A percentile compares a stretch with the other conserved stretches of the same genome.
Evolutionary conservation across 2,329 filamentous ascomycete genomes (phyloP).

Genomic region (Talaromyces sp.): DNA sequence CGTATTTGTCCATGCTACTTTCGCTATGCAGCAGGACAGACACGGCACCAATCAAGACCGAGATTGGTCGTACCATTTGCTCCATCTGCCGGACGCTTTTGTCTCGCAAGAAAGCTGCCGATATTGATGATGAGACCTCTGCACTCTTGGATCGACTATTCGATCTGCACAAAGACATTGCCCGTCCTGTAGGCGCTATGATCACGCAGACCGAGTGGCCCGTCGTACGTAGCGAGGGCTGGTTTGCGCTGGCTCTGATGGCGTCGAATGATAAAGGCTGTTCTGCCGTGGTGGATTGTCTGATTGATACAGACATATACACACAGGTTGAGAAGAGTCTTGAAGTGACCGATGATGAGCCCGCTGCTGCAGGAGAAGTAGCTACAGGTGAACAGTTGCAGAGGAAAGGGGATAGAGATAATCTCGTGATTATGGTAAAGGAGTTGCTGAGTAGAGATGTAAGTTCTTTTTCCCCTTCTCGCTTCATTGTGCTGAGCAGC

Average conservation of each 20-base stretch:
- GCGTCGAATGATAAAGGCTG: slow-evolving; percentile 37
- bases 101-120: slow-evolving; percentile 28
- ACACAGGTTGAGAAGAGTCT: slow-evolving; percentile 36
- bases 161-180: slow-evolving; percentile 36
- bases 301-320: slow-evolving; percentile 37
- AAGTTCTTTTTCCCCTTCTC: slow-evolving; percentile 23
- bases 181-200: slow-evolving; percentile 45
- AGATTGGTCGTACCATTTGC: slow-evolving; percentile 48
- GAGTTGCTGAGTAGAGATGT: slow-evolving; percentile 42
- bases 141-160: slow-evolving; percentile 37
- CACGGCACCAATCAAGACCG: slow-evolving; percentile 46
- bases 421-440: slow-evolving; percentile 41
- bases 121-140: slow-evolving; percentile 22
- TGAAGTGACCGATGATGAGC: slow-evolving; percentile 23
- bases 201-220: slow-evolving; percentile 49
- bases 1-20: slow-evolving; percentile 45
- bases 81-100: slow-evolving; percentile 45
- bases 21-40: slow-evolving; percentile 44
- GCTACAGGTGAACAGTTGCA: slow-evolving; percentile 30
- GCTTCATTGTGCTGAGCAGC: neutral
- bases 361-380: neutral
- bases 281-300: slow-evolving; percentile 34
- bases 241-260: slow-evolving; percentile 51
- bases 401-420: slow-evolving; percentile 41
- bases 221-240: slow-evolving; percentile 50